phyloP scores from a whole-genome alignment of 345 rosid species.

The Aurinia saxatilis region DNA sequence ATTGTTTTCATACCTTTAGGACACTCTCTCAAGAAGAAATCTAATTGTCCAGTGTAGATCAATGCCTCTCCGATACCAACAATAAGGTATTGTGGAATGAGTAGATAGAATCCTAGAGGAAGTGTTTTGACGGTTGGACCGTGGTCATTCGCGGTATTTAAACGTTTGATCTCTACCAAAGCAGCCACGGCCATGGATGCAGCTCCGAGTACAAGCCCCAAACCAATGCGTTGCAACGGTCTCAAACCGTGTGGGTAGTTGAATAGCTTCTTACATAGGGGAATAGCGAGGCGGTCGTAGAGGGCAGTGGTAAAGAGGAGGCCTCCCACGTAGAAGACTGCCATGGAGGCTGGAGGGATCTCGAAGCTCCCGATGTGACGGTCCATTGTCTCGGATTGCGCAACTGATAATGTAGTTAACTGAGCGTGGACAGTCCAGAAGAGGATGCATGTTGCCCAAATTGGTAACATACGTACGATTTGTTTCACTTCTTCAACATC shows the following conservation, averaged over 20 bases:
- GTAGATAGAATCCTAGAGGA: conserved; percentile 72
- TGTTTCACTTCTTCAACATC: conserved; percentile 94
- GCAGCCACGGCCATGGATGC: conserved; percentile 73
- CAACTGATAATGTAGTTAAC: conserved; percentile 85
- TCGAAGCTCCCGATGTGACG: conserved; percentile 79
- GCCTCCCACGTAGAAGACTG: conserved; percentile 77
- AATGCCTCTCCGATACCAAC: conserved; percentile 93
- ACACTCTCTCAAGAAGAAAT: conserved; percentile 88
- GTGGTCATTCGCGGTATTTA: conserved; percentile 35
- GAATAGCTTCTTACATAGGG: conserved; percentile 41
- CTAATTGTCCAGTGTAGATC: conserved; percentile 78
- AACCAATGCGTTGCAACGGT: conserved; percentile 74
- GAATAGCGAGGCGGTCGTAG: conserved; percentile 61
- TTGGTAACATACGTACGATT: conserved; percentile 79
- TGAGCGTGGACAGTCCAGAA: conserved; percentile 99
- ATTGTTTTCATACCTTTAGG: conserved; percentile 99
- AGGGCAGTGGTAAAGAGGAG: conserved; percentile 78
- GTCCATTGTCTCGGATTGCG: conserved; percentile 87
- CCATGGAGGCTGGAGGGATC: conserved; percentile 71
- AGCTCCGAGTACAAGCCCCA: conserved; percentile 53
- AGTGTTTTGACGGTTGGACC: conserved; percentile 36
- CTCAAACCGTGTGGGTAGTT: conserved; percentile 71
- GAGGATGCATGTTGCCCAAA: conserved; percentile 84
- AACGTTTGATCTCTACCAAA: conserved; percentile 56
- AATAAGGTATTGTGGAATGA: conserved; percentile 71